Conservation (phyloP, 2,329 filamentous ascomycete species). For the Trichophyton rubrum region DNA sequence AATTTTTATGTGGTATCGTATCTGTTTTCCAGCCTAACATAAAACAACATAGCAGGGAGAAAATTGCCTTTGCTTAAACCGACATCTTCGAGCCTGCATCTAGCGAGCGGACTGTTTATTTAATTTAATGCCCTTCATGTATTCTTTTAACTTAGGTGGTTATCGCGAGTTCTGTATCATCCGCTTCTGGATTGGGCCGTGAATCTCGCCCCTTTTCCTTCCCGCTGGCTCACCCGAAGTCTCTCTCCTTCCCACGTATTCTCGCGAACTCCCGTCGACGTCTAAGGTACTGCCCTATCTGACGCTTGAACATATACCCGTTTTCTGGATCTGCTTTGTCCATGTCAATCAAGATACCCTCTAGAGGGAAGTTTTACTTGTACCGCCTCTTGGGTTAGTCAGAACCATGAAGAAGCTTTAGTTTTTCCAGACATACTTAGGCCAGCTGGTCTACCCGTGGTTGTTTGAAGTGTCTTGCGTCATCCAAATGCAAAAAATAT, state of each 20-base stretch:
- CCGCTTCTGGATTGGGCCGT: too few relatives aligned
- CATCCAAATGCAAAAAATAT: background rate
- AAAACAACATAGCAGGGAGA: background rate
- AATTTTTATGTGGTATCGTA: background rate
- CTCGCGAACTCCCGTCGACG: too few relatives aligned
- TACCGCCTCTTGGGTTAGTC: background rate
- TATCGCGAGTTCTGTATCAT: too few relatives aligned
- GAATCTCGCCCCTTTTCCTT: too few relatives aligned
- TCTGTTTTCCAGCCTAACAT: background rate
- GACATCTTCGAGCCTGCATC: background rate
- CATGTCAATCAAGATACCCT: too few relatives aligned
- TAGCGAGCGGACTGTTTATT: background rate
- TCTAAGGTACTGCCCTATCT: too few relatives aligned
- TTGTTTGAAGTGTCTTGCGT: background rate
- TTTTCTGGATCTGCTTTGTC: too few relatives aligned
- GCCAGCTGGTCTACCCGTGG: background rate
- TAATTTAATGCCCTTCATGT: background rate
- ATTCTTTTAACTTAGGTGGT: background rate
- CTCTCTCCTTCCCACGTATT: too few relatives aligned
- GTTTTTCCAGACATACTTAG: background rate
- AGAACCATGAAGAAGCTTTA: background rate
- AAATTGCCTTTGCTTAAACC: background rate
- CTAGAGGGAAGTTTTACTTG: too few relatives aligned
- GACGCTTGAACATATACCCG: too few relatives aligned
- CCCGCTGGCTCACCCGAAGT: too few relatives aligned